phyloP scores from a whole-genome alignment of 2,329 filamentous ascomycete species.

The Monosporascus sp. region DNA sequence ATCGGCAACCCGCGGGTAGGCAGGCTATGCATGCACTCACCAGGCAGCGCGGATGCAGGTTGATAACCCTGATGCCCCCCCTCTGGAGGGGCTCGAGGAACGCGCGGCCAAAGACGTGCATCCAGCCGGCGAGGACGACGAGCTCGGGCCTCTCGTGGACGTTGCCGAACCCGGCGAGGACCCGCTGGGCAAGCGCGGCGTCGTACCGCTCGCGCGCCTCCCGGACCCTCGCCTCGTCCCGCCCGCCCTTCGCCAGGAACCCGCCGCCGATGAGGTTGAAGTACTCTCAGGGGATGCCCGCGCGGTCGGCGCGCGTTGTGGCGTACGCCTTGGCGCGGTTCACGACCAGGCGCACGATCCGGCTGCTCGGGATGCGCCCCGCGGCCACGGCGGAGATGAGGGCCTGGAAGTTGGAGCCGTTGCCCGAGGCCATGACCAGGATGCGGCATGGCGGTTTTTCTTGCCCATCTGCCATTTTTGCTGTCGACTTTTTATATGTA shows the following conservation, averaged over 20 bases:
- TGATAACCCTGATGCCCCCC: conserved; percentile 66
- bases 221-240: conserved; percentile 46
- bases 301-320: conserved; percentile 39
- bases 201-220: conserved; percentile 67
- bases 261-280: conserved; percentile 78
- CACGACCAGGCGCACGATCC: conserved; percentile 41
- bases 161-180: conserved; percentile 41
- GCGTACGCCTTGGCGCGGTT: conserved; percentile 46
- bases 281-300: conserved; percentile 66
- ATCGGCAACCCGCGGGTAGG: not conserved
- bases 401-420: conserved; percentile 58
- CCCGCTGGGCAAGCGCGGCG: conserved; percentile 62
- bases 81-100: conserved; percentile 65
- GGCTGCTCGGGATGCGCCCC: conserved; percentile 30
- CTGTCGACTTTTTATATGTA: not conserved
- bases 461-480: not conserved
- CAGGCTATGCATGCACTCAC: conserved; percentile 8
- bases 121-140: conserved; percentile 80
- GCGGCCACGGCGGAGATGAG: conserved; percentile 47
- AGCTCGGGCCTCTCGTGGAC: conserved; percentile 57
- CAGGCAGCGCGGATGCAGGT: conserved; percentile 69
- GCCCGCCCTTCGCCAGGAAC: conserved; percentile 51
- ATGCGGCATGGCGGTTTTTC: not conserved
- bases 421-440: not conserved
- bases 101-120: conserved; percentile 69